phyloP scores from a whole-genome alignment of 1,284 basidiomycete genomes.

The Ustilago curta region DNA sequence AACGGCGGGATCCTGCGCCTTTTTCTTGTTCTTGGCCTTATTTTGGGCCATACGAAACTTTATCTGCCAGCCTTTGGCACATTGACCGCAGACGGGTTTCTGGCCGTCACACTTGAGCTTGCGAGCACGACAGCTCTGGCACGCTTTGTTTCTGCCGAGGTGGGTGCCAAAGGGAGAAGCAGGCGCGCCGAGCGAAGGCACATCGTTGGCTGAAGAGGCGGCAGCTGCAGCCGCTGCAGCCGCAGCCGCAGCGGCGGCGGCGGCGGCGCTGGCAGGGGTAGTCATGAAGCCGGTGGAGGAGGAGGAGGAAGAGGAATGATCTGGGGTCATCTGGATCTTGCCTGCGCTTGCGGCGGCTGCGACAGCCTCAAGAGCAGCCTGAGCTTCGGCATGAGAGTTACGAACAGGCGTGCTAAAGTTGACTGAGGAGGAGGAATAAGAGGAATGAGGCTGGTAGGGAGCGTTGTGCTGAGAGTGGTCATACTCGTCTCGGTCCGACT shows the following conservation, averaged over 20 bases:
- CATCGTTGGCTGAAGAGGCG: slow-evolving; percentile 14
- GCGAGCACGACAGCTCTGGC: slow-evolving; percentile 58
- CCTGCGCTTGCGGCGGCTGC: slow-evolving; percentile 44
- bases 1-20: slow-evolving; percentile 39
- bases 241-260: slow-evolving; percentile 42
- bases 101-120: slow-evolving; percentile 63
- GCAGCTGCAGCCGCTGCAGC: slow-evolving; percentile 35
- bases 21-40: slow-evolving; percentile 55
- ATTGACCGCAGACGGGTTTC: slow-evolving; percentile 60
- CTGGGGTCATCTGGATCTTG: slow-evolving; percentile 47
- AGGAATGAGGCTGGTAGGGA: slow-evolving; percentile 30
- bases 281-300: slow-evolving; percentile 31
- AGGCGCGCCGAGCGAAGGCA: slow-evolving; percentile 16
- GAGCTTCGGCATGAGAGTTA: slow-evolving; percentile 49
- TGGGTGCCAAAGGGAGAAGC: slow-evolving; percentile 58
- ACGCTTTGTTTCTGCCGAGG: slow-evolving; percentile 60
- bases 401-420: slow-evolving; percentile 40
- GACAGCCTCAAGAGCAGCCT: slow-evolving; percentile 50
- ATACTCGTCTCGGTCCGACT: slow-evolving; percentile 30
- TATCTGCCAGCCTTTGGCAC: slow-evolving; percentile 60
- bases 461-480: slow-evolving; percentile 23
- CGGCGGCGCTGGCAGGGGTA: slow-evolving; percentile 37
- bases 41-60: slow-evolving; percentile 54
- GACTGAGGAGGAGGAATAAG: slow-evolving; percentile 28
- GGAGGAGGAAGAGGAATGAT: slow-evolving; percentile 30